Base-by-base conservation (phyloP, 768 basidiomycete species). In the Mrakia blollopis region DNA sequence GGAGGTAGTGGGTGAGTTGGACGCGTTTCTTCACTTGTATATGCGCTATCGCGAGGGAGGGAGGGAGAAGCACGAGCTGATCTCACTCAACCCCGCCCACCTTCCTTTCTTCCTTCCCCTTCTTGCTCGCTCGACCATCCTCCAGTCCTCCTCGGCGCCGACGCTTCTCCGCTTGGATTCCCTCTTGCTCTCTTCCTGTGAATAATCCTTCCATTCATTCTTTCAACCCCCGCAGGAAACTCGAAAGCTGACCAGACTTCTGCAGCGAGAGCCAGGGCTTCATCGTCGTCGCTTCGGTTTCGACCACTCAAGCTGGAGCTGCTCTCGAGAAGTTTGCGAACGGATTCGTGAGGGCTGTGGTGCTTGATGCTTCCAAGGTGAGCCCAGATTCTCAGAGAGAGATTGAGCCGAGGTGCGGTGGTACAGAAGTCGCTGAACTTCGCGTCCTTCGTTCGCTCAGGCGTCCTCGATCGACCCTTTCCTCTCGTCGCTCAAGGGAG, bases 261-360 rank as follows among this genome's bases (percentile, higher is more conserved):
- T 23, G 35, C n/a, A 76, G 75, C 9, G 76, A 77, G 54, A 54
- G 39, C 35, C 37, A 61, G 28, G 76, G 76, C 5, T 77, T 72
- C 70, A 77, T 77, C 44, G 76, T 77, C 23, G 69, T 77, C 8
- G 70, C 71, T 9, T 77, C 76, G 35, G 76, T 77, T 23, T 77
- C 76, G 63, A 65, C 62, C 9, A 35, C 37, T 9, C 62, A 44
- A 10, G 62, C 76, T 25, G 41, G 35, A 5, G 32, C 30, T 25
- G 44, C 70, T 21, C 72, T 77, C 16, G 76, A 77, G 72, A 65
- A 57, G 35, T 23, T 32, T 13, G 74, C 32, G 2, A 13, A 54
- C 13, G 75, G 75, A 14, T 77, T 60, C 50, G 62, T 77, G 13
- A 71, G 76, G 8, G 76, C 76, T 16, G 50, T 77, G 25, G 72